Evolutionary conservation across 345 rosid species (phyloP), one percentile per base, ranked within the genome.

Genomic region (Gossypium stocksii): DNA sequence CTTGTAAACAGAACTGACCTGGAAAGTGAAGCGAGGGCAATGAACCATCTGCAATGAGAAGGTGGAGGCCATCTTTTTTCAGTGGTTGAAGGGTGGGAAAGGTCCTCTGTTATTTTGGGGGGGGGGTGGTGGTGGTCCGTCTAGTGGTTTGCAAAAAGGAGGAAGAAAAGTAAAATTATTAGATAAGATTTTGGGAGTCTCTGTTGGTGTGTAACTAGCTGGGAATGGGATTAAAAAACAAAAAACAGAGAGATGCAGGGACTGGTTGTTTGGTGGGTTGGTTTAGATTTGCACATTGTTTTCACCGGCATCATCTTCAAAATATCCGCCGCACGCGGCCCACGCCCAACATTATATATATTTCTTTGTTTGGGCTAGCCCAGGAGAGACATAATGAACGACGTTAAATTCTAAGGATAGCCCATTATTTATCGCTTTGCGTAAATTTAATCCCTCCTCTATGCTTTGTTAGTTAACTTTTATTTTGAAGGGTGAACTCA

Each of bases 1-100:
- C 22, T n/a, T 34, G 7, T n/a, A 45, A 22, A 49, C 14, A 20
- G 14, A 23, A 29, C 74, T 63, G 71, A 89, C 97, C 93, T 81
- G 90, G 66, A 77, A 80, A 44, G 79, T 51, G 76, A 83, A 77
- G 77, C 76, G 74, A 69, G 88, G 80, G 72, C 78, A 51, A 70
- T 82, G 84, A 43, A 86, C 74, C 85, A 75, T 74, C 80, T 87
- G 89, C 80, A 85, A 70, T 25, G 91, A 82, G 77, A 85, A 77
- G 3, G 80, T 29, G 27, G 89, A 82, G 44, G 94, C 94, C 94
- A 93, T 89, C 7, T 77, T 54, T 13, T 12, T 22, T 34, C 41
- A 2, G 8, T 5, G 59, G 58, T 58, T 41, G 75, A 58, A 20
- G 4, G 16, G 23, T 15, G 52, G 12, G 23, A 57, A 54, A 22